A percentile compares a stretch with the other conserved stretches of the same genome.
These are phyloP conservation scores for Leptographium flavum DNA, from an alignment of 2,329 filamentous ascomycete species.

Conservation along the genomic window DNA sequence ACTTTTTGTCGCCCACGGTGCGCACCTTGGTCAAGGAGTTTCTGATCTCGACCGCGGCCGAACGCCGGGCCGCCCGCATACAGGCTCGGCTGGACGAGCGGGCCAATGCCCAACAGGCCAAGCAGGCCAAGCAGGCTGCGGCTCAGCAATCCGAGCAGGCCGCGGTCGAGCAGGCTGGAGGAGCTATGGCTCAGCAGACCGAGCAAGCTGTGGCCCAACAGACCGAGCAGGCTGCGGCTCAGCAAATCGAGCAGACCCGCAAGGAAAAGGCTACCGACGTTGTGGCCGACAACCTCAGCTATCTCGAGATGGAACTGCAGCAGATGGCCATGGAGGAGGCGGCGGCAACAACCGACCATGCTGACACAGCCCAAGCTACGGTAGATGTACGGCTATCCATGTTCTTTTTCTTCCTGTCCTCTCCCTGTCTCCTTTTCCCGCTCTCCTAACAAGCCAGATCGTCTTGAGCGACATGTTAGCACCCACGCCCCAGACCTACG, in stretches of 20 bases:
- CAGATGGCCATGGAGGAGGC: slow-evolving; percentile 15
- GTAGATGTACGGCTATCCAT: slow-evolving; percentile 52
- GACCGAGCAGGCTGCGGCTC: background rate
- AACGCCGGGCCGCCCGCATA: background rate
- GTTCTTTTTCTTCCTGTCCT: background rate
- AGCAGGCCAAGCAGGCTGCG: background rate
- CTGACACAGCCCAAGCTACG: slow-evolving; percentile 34
- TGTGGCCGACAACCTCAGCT: slow-evolving; percentile 35
- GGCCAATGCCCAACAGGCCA: no score
- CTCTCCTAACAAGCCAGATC: slow-evolving; percentile 35
- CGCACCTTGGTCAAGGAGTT: slow-evolving; percentile 65
- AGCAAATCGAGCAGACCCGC: slow-evolving; percentile 1
- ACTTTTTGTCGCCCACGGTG: slow-evolving; percentile 69
- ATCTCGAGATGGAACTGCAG: slow-evolving; percentile 51
- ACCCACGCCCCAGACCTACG: slow-evolving; percentile 74
- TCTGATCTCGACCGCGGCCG: slow-evolving; percentile 28
- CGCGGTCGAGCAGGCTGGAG: no score
- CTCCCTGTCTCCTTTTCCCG: background rate
- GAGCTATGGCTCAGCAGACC: no score
- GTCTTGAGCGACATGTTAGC: slow-evolving; percentile 98
- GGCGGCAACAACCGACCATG: slow-evolving; percentile 15
- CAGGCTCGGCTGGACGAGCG: no score
- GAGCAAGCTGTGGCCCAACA: no score
- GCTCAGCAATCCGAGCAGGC: background rate
- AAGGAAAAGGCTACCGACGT: slow-evolving; percentile 8